Conservation (phyloP, 495 filamentous ascomycete genomes). For the Cetradonia linearis region DNA sequence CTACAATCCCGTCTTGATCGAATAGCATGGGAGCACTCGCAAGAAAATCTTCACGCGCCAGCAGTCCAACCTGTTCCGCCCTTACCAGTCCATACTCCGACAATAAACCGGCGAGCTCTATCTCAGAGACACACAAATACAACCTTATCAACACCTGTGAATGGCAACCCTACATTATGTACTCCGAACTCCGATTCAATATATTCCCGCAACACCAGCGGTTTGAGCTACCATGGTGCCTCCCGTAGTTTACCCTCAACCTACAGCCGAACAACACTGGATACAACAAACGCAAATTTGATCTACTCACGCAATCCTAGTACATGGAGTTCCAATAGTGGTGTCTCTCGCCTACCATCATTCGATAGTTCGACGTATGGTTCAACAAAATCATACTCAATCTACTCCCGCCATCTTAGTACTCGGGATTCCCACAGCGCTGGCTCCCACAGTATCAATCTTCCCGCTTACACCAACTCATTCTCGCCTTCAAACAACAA, state of each 20-base stretch:
- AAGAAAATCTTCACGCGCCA: conserved; percentile 1
- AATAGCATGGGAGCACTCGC: background rate
- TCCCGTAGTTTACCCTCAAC: conserved; percentile 6
- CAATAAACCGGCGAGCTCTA: background rate
- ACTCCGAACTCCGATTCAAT: background rate
- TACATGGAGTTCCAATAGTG: conserved; percentile 8
- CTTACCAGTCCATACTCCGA: background rate
- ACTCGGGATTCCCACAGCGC: background rate
- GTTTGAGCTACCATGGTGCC: background rate
- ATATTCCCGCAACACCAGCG: background rate
- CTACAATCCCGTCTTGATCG: background rate
- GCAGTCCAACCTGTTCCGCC: background rate
- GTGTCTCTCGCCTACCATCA: conserved; percentile 4
- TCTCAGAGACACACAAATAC: background rate
- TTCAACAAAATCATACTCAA: background rate
- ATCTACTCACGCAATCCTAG: background rate
- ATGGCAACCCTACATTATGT: background rate
- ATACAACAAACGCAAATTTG: background rate
- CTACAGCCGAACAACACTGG: conserved; percentile 7
- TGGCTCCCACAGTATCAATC: background rate
- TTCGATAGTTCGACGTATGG: conserved; percentile 4
- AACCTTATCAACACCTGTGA: background rate
- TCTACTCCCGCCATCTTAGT: background rate
- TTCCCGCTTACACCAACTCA: background rate
- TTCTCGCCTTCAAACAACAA: background rate